Base-by-base conservation (phyloP, 306 rosid genomes). In the Parietaria judaica region DNA sequence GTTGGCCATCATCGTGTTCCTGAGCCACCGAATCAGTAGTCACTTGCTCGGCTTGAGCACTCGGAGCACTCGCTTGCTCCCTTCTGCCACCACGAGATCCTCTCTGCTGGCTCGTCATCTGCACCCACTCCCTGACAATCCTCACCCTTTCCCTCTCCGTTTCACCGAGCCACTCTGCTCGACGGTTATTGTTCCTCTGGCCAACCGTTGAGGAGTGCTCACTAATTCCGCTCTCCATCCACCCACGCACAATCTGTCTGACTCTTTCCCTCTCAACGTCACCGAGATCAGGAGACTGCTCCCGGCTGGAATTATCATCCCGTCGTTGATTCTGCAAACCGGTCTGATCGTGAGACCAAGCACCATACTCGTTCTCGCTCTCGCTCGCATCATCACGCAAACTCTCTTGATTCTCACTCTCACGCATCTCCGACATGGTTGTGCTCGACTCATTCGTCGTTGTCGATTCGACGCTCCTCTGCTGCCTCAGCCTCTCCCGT, bases 191-290 rank as follows among this genome's bases (percentile, higher is more conserved):
- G 78, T 67, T 84, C 79, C 94, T 83, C 68, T 78, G 94, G 70
- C 77, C 75, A 65, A 85, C 86, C 74, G 78, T 84, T 43, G 95
- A 74, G 41, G 97, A 73, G 78, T 56, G 95, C 66, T 94, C 95
- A 73, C 81, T 76, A 51, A 94, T 80, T 52, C 97, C 99, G 75
- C 91, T 89, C 70, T 89, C 99, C 99, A 94, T 94, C 99, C 97
- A 94, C 76, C 99, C 99, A 63, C 95, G 79, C 70, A 84, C 99
- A 65, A 94, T 86, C 64, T 86, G 99, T 68, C 97, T 79, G 76
- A 94, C 99, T 68, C 99, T 81, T 86, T 94, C 99, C 94, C 99
- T 84, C 86, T 94, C 99, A 58, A 92, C 94, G 46, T 92, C 99
- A 14, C 95, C 99, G 65, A 88, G 94, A 83, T 94, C 97, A 64